Conservation (phyloP, 225 moss, liverwort and hornwort genomes). For the Marchantia polymorpha region DNA sequence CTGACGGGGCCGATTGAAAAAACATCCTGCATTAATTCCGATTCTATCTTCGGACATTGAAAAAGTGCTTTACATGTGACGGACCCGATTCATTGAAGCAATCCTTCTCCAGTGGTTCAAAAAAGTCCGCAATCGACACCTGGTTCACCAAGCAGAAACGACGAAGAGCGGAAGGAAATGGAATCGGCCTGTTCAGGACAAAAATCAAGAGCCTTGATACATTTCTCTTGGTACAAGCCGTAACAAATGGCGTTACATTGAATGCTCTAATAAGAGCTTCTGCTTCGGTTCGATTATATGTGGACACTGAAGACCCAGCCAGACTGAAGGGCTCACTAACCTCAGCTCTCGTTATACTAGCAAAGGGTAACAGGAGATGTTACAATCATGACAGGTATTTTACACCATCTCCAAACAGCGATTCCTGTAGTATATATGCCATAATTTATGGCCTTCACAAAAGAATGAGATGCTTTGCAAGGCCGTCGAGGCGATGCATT, state of each 20-base stretch:
- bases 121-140: too few relatives aligned
- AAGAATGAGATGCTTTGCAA: slow-evolving; percentile 8
- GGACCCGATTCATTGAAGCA: too few relatives aligned
- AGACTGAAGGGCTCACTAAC: not conserved
- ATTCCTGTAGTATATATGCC: slow-evolving; percentile 4
- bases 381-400: not conserved
- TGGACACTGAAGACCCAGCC: not conserved
- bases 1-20: too few relatives aligned
- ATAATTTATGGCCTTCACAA: slow-evolving; percentile 18
- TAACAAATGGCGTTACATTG: slow-evolving; percentile 7
- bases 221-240: slow-evolving; percentile 1
- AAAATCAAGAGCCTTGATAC: not conserved
- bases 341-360: not conserved
- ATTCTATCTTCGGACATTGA: too few relatives aligned
- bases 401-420: slow-evolving; percentile 1
- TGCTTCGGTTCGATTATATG: not conserved
- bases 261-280: not conserved
- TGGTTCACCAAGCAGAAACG: too few relatives aligned
- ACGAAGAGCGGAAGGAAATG: not conserved
- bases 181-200: not conserved
- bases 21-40: too few relatives aligned
- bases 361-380: not conserved
- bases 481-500: not conserved
- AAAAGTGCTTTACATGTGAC: too few relatives aligned
- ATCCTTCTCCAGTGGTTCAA: too few relatives aligned